Base-by-base conservation (phyloP, 805 yeast species). In the Jamesozyma hellenica region DNA sequence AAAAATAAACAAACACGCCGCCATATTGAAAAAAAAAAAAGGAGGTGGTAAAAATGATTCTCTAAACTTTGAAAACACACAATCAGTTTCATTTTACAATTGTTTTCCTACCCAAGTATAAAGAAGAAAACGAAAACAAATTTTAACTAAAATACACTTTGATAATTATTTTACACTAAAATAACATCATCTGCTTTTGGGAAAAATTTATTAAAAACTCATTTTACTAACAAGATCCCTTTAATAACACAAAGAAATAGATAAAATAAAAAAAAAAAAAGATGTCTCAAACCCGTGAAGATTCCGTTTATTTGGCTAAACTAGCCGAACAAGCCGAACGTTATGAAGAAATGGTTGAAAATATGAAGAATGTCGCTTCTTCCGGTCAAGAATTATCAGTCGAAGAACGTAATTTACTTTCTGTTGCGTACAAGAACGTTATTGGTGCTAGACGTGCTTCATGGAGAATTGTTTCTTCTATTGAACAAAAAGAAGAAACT, bases 301-400 rank as follows among this genome's bases (percentile, higher is more conserved):
- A 90, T 71, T 85, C 94, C 61, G 95, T 90, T 56, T 88, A 87
- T 70, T 78, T 90, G 62, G 96, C 96, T 66, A 88, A 90, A 66
- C 80, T 90, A 64, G 95, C 96, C 60, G 97, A 88, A 72, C 96
- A 88, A 45, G 96, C 96, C 60, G 96, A 88, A 72, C 90, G 96
- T 70, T 88, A 86, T 65, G 96, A 88, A 71, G 96, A 88, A 72
- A 85, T 84, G 96, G 96, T 88, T 56, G 94, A 84, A 67, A 84
- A 83, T 72, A 88, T 88, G 96, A 87, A 87, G 67, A 81, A 83
- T 38, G 96, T 90, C 58, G 96, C 96, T 54, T 80, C 92, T 36
- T 77, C 92, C 35, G 95, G 95, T 46, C 86, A 83, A 68, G 96
- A 88, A 66, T 73, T 88, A 54, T 80, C 90, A 34, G 94, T 88